Evolutionary conservation across 2,329 filamentous ascomycete species (phyloP).

Genomic region (Pseudodiploospora longispora): DNA sequence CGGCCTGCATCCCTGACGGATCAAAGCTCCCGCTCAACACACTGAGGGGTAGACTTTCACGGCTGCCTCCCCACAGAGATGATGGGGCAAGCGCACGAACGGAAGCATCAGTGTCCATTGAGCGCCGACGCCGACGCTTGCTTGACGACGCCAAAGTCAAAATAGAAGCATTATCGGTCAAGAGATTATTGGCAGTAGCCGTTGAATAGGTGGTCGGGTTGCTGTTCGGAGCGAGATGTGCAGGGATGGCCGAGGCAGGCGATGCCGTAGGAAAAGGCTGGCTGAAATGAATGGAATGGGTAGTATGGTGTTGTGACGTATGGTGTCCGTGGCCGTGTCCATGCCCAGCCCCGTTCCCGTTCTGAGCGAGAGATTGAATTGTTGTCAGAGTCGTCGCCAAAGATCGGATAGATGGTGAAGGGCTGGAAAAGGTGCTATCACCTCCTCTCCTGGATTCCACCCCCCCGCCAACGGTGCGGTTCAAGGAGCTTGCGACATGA

Average conservation of each 20-base stretch:
- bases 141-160: conserved; percentile 76
- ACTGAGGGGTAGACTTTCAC: conserved; percentile 71
- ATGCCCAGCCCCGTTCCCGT: conserved; percentile 30
- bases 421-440: conserved; percentile 73
- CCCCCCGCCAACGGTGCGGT: conserved; percentile 58
- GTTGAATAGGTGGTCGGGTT: conserved; percentile 65
- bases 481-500: conserved; percentile 56
- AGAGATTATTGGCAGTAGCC: conserved; percentile 73
- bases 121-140: conserved; percentile 67
- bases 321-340: conserved; percentile 23
- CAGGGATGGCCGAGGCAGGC: conserved; percentile 64
- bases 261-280: conserved; percentile 57
- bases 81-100: conserved; percentile 78
- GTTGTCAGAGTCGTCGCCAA: conserved; percentile 79
- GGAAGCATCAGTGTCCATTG: conserved; percentile 78
- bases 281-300: conserved; percentile 52
- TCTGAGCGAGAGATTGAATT: conserved; percentile 66
- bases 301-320: conserved; percentile 28
- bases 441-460: conserved; percentile 61
- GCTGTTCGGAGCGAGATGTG: conserved; percentile 52
- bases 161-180: conserved; percentile 81
- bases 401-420: conserved; percentile 71
- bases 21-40: conserved; percentile 67
- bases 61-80: conserved; percentile 72
- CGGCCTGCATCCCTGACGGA: conserved; percentile 32